Percentiles rank a stretch among this genome's conserved stretches.
Conservation (phyloP, 257 asterid species). For the Leonotis leonurus region DNA sequence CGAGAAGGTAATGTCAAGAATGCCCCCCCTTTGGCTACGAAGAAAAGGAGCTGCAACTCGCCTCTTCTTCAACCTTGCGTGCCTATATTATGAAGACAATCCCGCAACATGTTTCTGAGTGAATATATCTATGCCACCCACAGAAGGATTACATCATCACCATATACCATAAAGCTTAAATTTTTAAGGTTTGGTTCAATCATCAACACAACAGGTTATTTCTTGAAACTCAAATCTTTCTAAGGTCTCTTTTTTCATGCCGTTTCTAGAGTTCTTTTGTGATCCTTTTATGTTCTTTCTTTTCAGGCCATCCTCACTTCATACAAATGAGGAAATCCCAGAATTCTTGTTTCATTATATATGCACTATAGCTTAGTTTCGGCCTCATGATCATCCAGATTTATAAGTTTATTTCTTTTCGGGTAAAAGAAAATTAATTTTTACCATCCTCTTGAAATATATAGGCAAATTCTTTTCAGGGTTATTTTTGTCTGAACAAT, state of each 20-base stretch:
- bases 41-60: background rate
- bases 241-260: background rate
- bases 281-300: background rate
- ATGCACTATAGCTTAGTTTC: background rate
- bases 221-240: background rate
- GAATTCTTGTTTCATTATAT: background rate
- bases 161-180: constrained; percentile 27
- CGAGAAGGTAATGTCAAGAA: constrained; percentile 36
- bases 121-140: constrained; percentile 37
- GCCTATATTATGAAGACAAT: constrained; percentile 26
- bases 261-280: background rate
- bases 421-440: background rate
- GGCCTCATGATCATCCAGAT: background rate
- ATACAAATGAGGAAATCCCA: background rate
- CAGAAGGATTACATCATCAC: constrained; percentile 23
- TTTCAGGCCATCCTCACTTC: constrained; percentile 6
- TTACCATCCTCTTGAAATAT: background rate
- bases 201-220: background rate
- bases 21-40: background rate
- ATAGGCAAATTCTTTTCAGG: background rate
- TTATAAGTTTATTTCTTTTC: constrained; percentile 11
- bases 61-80: background rate
- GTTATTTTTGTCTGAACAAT: background rate
- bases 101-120: constrained; percentile 30
- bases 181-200: background rate